Evolutionary conservation across 345 rosid species (phyloP).

Genomic region (Psidium friedrichsthalianum): DNA sequence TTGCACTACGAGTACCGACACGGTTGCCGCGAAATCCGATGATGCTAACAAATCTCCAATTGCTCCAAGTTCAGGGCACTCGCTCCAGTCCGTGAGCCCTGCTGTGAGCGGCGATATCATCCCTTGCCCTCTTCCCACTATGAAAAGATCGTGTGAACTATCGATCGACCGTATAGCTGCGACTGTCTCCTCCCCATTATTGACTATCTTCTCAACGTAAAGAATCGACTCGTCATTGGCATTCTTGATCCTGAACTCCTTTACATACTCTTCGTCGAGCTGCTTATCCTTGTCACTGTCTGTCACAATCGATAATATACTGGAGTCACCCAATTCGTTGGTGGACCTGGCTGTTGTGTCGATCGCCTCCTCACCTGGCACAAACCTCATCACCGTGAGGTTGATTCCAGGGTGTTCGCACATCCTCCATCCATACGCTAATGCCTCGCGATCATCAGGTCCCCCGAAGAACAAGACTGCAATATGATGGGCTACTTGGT

Average conservation of each 20-base stretch:
- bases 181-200: slow-evolving; percentile 82
- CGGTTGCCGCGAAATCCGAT: slow-evolving; percentile 72
- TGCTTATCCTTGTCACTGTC: slow-evolving; percentile 24
- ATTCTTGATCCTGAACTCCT: slow-evolving; percentile 35
- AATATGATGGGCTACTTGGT: slow-evolving; percentile 48
- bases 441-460: slow-evolving; percentile 77
- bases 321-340: neutral
- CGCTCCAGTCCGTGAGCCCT: slow-evolving; percentile 98
- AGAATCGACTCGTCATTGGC: slow-evolving; percentile 28
- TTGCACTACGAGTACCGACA: slow-evolving; percentile 79
- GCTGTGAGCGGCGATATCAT: slow-evolving; percentile 60
- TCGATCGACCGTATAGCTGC: slow-evolving; percentile 63
- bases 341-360: neutral
- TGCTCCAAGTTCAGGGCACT: slow-evolving; percentile 94
- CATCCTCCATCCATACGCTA: slow-evolving; percentile 83
- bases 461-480: slow-evolving; percentile 83
- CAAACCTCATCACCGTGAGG: slow-evolving; percentile 51
- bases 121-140: slow-evolving; percentile 90
- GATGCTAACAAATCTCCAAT: slow-evolving; percentile 92
- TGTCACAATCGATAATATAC: slow-evolving; percentile 10
- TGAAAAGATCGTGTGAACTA: slow-evolving; percentile 59
- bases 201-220: slow-evolving; percentile 42
- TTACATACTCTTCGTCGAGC: slow-evolving; percentile 48
- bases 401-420: slow-evolving; percentile 52
- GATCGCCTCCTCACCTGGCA: slow-evolving; percentile 29